These are phyloP conservation scores for Komagataea norvegica DNA, from an alignment of 1,139 yeast species.

Conservation along the genomic window DNA sequence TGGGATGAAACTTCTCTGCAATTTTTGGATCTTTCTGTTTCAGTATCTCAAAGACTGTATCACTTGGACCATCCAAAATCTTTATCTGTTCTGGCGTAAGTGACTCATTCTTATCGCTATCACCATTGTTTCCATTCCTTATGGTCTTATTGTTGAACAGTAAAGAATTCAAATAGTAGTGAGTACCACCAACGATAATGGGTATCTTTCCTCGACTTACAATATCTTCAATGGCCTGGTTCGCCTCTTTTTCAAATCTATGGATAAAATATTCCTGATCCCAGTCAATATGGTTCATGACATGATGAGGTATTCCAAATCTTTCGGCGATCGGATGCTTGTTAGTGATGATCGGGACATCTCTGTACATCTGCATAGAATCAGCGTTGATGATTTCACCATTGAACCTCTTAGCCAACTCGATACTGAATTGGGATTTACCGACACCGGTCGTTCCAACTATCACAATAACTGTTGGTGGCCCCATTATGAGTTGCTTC, in stretches of 20 bases:
- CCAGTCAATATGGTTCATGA: constrained; percentile 83
- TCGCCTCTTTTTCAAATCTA: constrained; percentile 71
- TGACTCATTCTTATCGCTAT: constrained; percentile 18
- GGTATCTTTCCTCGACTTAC: constrained; percentile 71
- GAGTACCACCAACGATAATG: constrained; percentile 93
- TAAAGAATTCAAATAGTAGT: constrained; percentile 78
- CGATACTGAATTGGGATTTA: constrained; percentile 74
- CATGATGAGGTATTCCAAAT: constrained; percentile 72
- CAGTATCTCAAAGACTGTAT: constrained; percentile 44
- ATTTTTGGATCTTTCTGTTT: constrained; percentile 61
- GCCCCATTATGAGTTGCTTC: constrained; percentile 14
- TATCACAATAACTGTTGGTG: constrained; percentile 49
- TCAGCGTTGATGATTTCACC: constrained; percentile 96
- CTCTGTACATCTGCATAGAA: constrained; percentile 89
- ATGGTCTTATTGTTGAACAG: constrained; percentile 64
- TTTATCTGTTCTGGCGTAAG: constrained; percentile 39
- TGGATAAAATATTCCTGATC: constrained; percentile 80
- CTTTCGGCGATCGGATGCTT: constrained; percentile 84
- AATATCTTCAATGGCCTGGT: constrained; percentile 49
- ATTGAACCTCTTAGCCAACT: constrained; percentile 66
- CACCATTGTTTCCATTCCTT: constrained; percentile 12
- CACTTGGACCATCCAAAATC: constrained; percentile 52
- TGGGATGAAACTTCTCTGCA: constrained; percentile 85
- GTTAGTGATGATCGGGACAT: constrained; percentile 75
- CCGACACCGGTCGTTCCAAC: constrained; percentile 99